Base-by-base conservation (phyloP, 2,329 filamentous ascomycete genomes). In the Colletotrichum orbiculare region DNA sequence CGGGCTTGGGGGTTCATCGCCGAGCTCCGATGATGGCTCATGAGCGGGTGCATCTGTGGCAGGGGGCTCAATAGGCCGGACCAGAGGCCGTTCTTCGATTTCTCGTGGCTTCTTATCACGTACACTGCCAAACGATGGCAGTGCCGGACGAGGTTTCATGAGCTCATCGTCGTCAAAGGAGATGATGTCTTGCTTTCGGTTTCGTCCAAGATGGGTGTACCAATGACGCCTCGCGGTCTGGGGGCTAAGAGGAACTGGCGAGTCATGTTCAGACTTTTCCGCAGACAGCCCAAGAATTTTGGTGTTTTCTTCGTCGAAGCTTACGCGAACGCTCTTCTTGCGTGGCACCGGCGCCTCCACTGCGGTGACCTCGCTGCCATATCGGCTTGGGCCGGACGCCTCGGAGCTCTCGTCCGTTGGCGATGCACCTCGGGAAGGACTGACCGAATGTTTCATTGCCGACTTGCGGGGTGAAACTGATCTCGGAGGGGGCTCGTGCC, bases 381-480 rank as follows among this genome's bases (percentile, higher is more conserved):
- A 68, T 34, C 60, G 59, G 33, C 64, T 69, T 49, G 71, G 74
- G 46, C 67, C 71, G 0, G 80, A 83, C 47, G 74, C 76, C 69
- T 83, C 84, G 3, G 83, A 85, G 33, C 80, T 72, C 62, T 82
- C 77, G 68, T 83, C 79, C 50, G 84, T 78, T 50, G 88, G 82
- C 58, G 87, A 84, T 39, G 80, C 71, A 68, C 83, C 79, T 71
- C 85, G 72, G 61, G 85, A 82, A 2, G 87, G 84, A 53, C 86
- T 87, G 2, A 81, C 82, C 37, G 73, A 70, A 11, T 88, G 82
- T 73, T 94, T 94, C 67, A 94, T 73, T 2, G 91, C 91, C 1
- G 91, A 93, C 74, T 95, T 95, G 49, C 88, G 88, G 9, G 92
- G 92, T 0, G 91, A 94, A 10, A 91, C 80, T 6, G 91, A 92